A percentile compares a stretch with the other conserved stretches of the same genome.
Evolutionary conservation across 257 asterid species (phyloP).

Genomic region (Henckelia pumila): DNA sequence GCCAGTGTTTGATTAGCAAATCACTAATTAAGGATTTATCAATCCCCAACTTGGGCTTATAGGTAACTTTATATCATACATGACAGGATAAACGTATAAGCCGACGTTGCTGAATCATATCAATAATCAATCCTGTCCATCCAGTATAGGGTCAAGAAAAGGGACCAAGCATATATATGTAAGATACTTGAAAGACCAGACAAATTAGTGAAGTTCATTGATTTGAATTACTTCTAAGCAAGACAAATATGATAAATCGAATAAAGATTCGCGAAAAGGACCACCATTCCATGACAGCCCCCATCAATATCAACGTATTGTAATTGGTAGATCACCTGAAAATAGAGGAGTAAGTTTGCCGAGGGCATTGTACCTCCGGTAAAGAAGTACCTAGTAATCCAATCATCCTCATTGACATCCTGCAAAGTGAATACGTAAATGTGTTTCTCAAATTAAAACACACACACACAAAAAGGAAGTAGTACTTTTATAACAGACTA

Average conservation of each 20-base stretch:
- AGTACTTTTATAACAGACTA: background rate
- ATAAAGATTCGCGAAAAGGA: background rate
- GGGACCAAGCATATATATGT: background rate
- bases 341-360: slow-evolving; percentile 86
- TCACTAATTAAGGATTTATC: too few relatives aligned
- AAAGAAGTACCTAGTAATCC: slow-evolving; percentile 95
- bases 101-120: too few relatives aligned
- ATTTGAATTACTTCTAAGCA: background rate
- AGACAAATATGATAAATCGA: background rate
- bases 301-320: background rate
- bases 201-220: background rate
- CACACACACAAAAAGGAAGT: background rate
- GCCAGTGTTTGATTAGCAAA: too few relatives aligned
- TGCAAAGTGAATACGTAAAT: slow-evolving; percentile 24
- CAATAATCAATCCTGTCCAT: too few relatives aligned
- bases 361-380: slow-evolving; percentile 95
- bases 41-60: too few relatives aligned
- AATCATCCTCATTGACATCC: slow-evolving; percentile 85
- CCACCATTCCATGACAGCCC: too few relatives aligned
- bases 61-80: too few relatives aligned
- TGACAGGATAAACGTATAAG: too few relatives aligned
- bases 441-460: slow-evolving; percentile 2
- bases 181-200: background rate
- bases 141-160: too few relatives aligned
- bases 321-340: slow-evolving; percentile 56